Evolutionary conservation across 2,329 filamentous ascomycete species (phyloP), one percentile per base, ranked within the genome.

Genomic region (Venturia nashicola): DNA sequence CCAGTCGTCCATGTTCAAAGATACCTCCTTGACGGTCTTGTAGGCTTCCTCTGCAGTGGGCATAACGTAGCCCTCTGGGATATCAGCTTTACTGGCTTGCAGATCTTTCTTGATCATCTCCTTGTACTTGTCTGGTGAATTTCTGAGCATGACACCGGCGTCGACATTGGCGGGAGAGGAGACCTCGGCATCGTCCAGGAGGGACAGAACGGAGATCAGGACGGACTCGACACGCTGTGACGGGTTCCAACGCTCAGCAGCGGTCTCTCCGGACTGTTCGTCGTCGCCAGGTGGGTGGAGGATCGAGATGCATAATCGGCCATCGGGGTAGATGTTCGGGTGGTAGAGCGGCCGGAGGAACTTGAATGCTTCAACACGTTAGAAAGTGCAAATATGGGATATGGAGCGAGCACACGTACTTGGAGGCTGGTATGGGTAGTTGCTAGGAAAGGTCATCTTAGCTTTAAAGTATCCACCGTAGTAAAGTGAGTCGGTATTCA

Each of bases 161-260:
- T 97, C 93, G 64, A 97, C 92, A 73, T 97, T 97, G 67, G 93
- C 94, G 0, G 94, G 91, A 0, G 91, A 96, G 69, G 86, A 91
- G 70, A 95, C 90, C 75, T 99, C 93, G 16, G 93, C 91, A 70
- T 96, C 91, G 73, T 97, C 94, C 64, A 99, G 85, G 2, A 99
- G 84, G 6, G 94, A 88, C 8, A 97, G 83, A 20, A 97, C 90
- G 9, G 91, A 96, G 67, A 96, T 91, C 20, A 99, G 83, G 43
- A 99, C 92, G 2, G 91, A 95, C 77, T 97, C 94, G 59, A 95
- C 93, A 23, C 92, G 89, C 75, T 97, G 93, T 4, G 94, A 86
- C 0, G 94, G 92, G 6, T 90, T 91, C 93, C 93, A 99, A 65
- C 93, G 89, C 77, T 97, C 94, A 65, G 87, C 88, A 7, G 94